Base-by-base conservation (phyloP, 768 basidiomycete species). In the Tricholoma matsutake region DNA sequence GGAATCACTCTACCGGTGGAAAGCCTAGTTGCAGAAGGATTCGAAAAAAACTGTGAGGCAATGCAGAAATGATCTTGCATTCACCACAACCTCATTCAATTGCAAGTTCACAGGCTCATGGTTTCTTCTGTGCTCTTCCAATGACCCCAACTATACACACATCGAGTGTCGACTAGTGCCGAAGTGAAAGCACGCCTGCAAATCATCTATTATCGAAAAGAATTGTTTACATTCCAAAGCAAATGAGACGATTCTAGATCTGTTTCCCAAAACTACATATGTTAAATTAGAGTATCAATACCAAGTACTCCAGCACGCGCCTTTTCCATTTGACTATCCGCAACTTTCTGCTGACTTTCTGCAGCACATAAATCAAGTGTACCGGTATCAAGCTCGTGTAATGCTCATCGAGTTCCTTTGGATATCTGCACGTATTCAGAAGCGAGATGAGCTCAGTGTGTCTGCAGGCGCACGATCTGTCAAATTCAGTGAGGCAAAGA, bases 101-200 rank as follows among this genome's bases (percentile, higher is more conserved):
- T 18, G 18, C 28, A 57, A 10, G 22, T 13, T 28, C 60, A 9
- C 31, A 91, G 88, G 78, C 81, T 11, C 76, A 81, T 56, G 87
- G 86, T 13, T 89, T 90, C 72, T 91, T 83, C 71, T 90, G 87
- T 69, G 81, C 85, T 2, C 71, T 88, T 51, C 86, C 88, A 13
- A 84, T 84, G 68, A 91, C 68, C 89, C 87, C 6, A 70, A 75
- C 57, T 80, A 78, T 70, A 87, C 86, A 22, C 75, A 91, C 64
- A 87, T 90, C 75, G 83, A 87, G 65, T 91, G 88, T 73, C 86
- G 75, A 67, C 87, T 81, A n/a, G 73, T 90, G 64, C 83, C 83
- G 58, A 79, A 81, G 63, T 73, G 69, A 67, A 32, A 41, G 57
- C 29, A 49, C 51, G 52, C 45, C 45, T 61, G 29, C 52, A 64